Evolutionary conservation across 1,284 basidiomycete genomes (phyloP).

Genomic region (Taiwanofungus camphoratus): DNA sequence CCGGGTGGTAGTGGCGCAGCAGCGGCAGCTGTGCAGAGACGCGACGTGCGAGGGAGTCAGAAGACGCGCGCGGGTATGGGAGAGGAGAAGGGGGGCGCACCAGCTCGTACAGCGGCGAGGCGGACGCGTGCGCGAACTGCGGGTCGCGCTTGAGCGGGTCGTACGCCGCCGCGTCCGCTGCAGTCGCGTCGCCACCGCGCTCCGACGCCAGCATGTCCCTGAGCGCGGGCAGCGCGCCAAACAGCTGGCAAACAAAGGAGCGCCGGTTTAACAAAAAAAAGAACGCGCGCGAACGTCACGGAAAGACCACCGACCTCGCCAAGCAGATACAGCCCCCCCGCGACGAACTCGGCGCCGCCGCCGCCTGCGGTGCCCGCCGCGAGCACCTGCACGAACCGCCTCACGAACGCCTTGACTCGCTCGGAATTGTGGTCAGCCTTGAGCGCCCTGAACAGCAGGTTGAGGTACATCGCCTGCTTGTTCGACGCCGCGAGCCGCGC

Average conservation of each 20-base stretch:
- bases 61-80: no score
- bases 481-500: slow-evolving; percentile 76
- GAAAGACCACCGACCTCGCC: slow-evolving; percentile 50
- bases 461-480: slow-evolving; percentile 98
- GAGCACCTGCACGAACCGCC: slow-evolving; percentile 84
- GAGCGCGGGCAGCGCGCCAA: slow-evolving; percentile 68
- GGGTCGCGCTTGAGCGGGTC: slow-evolving; percentile 92
- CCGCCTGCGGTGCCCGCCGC: slow-evolving; percentile 56
- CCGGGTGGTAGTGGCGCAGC: slow-evolving; percentile 87
- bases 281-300: not conserved
- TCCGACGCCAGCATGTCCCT: slow-evolving; percentile 51
- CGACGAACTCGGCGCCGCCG: slow-evolving; percentile 82
- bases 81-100: slow-evolving; percentile 43
- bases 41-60: no score
- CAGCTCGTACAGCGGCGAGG: slow-evolving; percentile 86
- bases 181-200: slow-evolving; percentile 25
- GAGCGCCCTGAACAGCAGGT: slow-evolving; percentile 89
- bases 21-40: slow-evolving; percentile 69
- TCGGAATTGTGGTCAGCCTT: slow-evolving; percentile 70
- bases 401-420: slow-evolving; percentile 80
- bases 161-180: slow-evolving; percentile 52
- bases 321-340: slow-evolving; percentile 77
- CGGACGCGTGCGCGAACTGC: slow-evolving; percentile 78
- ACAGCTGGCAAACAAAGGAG: slow-evolving; percentile 48
- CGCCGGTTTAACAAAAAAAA: not conserved